Evolutionary conservation across 2,329 filamentous ascomycete genomes (phyloP).

Genomic region (Hymenoscyphus repandus): DNA sequence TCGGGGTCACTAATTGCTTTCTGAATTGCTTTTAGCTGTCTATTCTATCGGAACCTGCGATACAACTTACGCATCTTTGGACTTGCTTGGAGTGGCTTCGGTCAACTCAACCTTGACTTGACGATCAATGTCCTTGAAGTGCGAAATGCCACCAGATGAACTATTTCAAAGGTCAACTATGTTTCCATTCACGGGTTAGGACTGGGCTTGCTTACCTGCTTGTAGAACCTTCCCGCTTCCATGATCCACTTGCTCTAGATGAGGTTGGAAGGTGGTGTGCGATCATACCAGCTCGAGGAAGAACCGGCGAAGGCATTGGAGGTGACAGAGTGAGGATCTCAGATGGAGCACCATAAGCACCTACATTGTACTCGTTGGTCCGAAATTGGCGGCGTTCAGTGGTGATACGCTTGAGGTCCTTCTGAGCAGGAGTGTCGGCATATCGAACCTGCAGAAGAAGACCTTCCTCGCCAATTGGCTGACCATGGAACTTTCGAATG

Average conservation of each 20-base stretch:
- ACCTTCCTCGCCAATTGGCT: slow-evolving; percentile 68
- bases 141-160: slow-evolving; percentile 17
- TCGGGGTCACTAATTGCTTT: slow-evolving; percentile 22
- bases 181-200: background rate
- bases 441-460: slow-evolving; percentile 91
- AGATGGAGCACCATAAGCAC: slow-evolving; percentile 54
- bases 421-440: slow-evolving; percentile 93
- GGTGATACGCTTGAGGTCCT: slow-evolving; percentile 91
- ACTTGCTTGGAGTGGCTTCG: slow-evolving; percentile 23
- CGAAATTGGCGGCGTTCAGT: slow-evolving; percentile 93
- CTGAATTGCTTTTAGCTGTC: slow-evolving; percentile 13
- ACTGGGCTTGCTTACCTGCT: slow-evolving; percentile 18
- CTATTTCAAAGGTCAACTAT: slow-evolving; percentile 12
- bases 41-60: background rate
- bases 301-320: slow-evolving; percentile 33
- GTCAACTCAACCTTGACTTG: slow-evolving; percentile 25
- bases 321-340: slow-evolving; percentile 47
- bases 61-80: slow-evolving; percentile 23
- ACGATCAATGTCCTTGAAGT: slow-evolving; percentile 31
- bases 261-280: slow-evolving; percentile 26
- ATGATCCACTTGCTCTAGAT: slow-evolving; percentile 26
- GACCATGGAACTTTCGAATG: slow-evolving; percentile 80
- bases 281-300: slow-evolving; percentile 29
- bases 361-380: slow-evolving; percentile 87
- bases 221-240: slow-evolving; percentile 26